Evolutionary conservation across 2,329 filamentous ascomycete species (phyloP).

Genomic region (Aspergillus pseudoviridinutans): DNA sequence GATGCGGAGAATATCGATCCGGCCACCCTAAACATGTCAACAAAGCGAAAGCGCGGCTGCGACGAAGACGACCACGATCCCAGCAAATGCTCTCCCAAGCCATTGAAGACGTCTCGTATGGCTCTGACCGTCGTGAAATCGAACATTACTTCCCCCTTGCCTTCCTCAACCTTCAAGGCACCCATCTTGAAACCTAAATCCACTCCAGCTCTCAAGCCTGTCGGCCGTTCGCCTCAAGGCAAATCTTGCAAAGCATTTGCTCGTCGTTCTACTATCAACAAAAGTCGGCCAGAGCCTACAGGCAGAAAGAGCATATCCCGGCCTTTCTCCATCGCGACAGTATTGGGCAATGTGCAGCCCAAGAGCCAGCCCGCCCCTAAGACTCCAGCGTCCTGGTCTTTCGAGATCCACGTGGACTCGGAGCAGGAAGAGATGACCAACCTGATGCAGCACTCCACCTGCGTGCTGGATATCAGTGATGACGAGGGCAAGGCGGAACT

Average conservation of each 20-base stretch:
- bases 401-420: conserved; percentile 91
- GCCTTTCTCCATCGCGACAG: conserved; percentile 81
- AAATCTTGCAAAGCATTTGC: conserved; percentile 67
- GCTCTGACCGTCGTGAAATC: conserved; percentile 25
- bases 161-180: conserved; percentile 22
- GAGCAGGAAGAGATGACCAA: conserved; percentile 88
- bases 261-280: conserved; percentile 61
- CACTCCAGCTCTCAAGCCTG: conserved; percentile 62
- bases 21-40: conserved; percentile 45
- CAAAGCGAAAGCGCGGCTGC: conserved; percentile 40
- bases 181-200: conserved; percentile 42
- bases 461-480: conserved; percentile 80
- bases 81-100: conserved; percentile 41
- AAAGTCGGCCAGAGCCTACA: conserved; percentile 66
- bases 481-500: conserved; percentile 64
- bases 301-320: conserved; percentile 44
- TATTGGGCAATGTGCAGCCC: conserved; percentile 56
- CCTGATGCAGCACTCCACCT: conserved; percentile 84
- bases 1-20: conserved; percentile 61
- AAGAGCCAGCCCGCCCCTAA: conserved; percentile 46
- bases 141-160: conserved; percentile 17
- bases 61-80: conserved; percentile 29
- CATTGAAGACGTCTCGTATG: conserved; percentile 47
- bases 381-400: conserved; percentile 63
- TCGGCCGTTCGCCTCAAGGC: conserved; percentile 72